Evolutionary conservation across 2,329 filamentous ascomycete species (phyloP).

Genomic region (Penicillium sp.): DNA sequence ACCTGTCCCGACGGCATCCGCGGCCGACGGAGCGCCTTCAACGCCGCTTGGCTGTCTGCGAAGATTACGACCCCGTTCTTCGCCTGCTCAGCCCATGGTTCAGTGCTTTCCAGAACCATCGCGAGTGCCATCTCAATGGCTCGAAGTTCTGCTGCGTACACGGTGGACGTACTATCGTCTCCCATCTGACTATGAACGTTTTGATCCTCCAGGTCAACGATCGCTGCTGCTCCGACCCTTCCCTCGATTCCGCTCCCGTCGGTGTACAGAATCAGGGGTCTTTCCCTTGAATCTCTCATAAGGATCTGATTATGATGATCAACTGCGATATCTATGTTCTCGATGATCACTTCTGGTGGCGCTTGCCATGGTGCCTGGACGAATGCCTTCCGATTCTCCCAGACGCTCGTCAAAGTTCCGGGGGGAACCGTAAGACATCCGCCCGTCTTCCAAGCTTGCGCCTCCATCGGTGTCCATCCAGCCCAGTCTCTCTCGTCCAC

Average conservation of each 20-base stretch:
- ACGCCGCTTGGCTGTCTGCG: no score
- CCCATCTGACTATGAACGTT: not conserved
- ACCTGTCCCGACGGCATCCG: no score
- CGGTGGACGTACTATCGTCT: not conserved
- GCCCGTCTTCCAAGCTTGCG: slow-evolving; percentile 8
- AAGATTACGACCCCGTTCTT: no score
- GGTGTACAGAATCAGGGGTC: not conserved
- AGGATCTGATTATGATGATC: slow-evolving; percentile 9
- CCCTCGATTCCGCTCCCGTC: slow-evolving; percentile 1
- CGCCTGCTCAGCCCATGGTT: not conserved
- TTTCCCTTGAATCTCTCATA: slow-evolving; percentile 1
- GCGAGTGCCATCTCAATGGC: not conserved
- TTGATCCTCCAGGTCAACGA: not conserved
- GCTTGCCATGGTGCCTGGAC: slow-evolving; percentile 4
- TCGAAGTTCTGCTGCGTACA: slow-evolving; percentile 6
- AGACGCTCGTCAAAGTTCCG: not conserved
- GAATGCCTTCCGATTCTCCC: slow-evolving; percentile 11
- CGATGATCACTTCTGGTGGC: not conserved
- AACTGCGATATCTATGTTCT: not conserved
- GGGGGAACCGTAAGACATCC: not conserved
- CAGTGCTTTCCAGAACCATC: not conserved
- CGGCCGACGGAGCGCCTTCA: no score
- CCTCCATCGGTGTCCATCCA: slow-evolving; percentile 10
- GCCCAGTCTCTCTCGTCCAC: not conserved
- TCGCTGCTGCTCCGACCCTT: not conserved